Evolutionary conservation across 1,284 basidiomycete species (phyloP).

Genomic region (Apiotrichum gamsii): DNA sequence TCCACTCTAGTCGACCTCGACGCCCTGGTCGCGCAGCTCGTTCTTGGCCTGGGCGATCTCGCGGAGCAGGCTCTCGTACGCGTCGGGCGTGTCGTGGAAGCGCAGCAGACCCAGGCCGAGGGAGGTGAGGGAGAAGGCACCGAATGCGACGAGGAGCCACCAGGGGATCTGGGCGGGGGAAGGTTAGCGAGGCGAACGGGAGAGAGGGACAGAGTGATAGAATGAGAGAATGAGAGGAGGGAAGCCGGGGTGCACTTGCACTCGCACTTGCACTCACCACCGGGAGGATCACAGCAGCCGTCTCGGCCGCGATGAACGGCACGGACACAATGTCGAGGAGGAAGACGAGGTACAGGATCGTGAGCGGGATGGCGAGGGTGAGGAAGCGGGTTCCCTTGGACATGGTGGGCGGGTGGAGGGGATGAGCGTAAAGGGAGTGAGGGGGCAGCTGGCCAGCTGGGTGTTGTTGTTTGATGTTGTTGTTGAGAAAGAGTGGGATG

Average conservation of each 20-base stretch:
- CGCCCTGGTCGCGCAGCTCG: slow-evolving; percentile 60
- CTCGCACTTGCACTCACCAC: slow-evolving; percentile 50
- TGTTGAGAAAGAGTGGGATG: neutral
- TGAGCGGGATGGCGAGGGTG: slow-evolving; percentile 49
- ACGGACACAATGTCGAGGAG: slow-evolving; percentile 55
- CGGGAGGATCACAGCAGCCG: slow-evolving; percentile 55
- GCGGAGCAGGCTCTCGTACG: slow-evolving; percentile 61
- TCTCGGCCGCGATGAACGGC: slow-evolving; percentile 54
- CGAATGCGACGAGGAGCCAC: slow-evolving; percentile 69
- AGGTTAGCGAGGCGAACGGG: neutral
- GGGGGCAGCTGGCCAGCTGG: no score
- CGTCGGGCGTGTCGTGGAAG: slow-evolving; percentile 67
- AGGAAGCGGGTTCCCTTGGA: slow-evolving; percentile 56
- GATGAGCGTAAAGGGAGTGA: neutral
- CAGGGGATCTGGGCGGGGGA: slow-evolving; percentile 56
- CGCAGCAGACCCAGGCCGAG: slow-evolving; percentile 65
- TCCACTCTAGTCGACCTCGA: slow-evolving; percentile 57
- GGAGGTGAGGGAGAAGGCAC: slow-evolving; percentile 64
- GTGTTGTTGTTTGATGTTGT: neutral
- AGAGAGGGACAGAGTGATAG: neutral
- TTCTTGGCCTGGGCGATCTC: slow-evolving; percentile 63
- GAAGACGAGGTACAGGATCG: slow-evolving; percentile 55
- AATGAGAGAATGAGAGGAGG: neutral
- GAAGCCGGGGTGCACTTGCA: neutral
- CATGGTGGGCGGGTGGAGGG: slow-evolving; percentile 45